phyloP scores from a whole-genome alignment of 2,329 filamentous ascomycete species.

The Elsinoe australis region DNA sequence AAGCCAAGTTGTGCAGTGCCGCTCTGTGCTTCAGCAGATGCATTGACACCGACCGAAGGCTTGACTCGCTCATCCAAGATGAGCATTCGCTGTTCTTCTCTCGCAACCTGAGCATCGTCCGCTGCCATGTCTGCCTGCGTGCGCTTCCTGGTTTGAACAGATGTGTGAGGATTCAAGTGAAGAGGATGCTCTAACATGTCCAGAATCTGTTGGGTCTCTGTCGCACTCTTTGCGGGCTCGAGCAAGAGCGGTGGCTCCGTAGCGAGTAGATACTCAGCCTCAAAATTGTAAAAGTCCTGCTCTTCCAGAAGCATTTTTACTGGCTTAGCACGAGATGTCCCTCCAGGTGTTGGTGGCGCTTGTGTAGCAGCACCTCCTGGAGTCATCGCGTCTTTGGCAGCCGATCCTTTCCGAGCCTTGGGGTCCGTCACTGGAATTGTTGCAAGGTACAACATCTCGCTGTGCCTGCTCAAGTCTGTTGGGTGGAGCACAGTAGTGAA shows the following conservation, averaged over 20 bases:
- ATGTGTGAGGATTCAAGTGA: constrained; percentile 66
- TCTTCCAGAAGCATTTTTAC: constrained; percentile 70
- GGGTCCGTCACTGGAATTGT: constrained; percentile 54
- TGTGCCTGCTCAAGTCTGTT: constrained; percentile 65
- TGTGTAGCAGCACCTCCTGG: constrained; percentile 50
- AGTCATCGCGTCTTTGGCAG: constrained; percentile 57
- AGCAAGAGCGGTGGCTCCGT: constrained; percentile 70
- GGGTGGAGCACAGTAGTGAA: constrained; percentile 78
- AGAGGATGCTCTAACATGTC: constrained; percentile 67
- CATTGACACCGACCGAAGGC: constrained; percentile 48
- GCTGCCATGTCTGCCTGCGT: constrained; percentile 92
- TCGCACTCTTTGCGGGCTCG: constrained; percentile 62
- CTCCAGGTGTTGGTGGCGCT: constrained; percentile 35
- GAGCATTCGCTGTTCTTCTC: constrained; percentile 87
- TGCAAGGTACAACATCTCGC: constrained; percentile 69
- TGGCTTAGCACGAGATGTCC: constrained; percentile 44
- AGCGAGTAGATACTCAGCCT: constrained; percentile 65
- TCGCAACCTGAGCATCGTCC: constrained; percentile 84
- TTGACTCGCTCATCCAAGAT: constrained; percentile 77
- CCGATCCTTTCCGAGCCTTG: constrained; percentile 35
- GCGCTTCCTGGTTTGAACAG: constrained; percentile 82
- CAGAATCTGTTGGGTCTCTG: constrained; percentile 64
- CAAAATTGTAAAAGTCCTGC: constrained; percentile 63
- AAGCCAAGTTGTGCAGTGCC: constrained; percentile 73
- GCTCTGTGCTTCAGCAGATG: constrained; percentile 61